phyloP scores from a whole-genome alignment of 768 basidiomycete species.

The Favolaschia claudopus region DNA sequence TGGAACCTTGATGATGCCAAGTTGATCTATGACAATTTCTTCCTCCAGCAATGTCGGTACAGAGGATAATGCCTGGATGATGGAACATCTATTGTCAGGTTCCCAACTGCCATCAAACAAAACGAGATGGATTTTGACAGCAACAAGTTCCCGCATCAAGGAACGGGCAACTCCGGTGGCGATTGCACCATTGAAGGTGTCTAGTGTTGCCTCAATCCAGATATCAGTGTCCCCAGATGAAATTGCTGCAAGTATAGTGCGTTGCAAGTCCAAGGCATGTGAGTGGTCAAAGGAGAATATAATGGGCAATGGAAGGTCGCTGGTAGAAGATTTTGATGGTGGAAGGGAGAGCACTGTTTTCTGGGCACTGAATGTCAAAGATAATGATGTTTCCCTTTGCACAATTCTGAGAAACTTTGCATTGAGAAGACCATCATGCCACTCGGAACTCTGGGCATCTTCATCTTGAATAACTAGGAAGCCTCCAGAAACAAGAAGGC shows the following conservation, averaged over 20 bases:
- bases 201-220: neutral
- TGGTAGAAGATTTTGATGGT: too few species aligned
- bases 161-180: conserved; percentile 1
- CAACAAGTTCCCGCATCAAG: neutral
- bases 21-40: neutral
- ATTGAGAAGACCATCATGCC: neutral
- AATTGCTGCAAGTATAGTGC: too few species aligned
- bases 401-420: neutral
- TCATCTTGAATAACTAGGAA: conserved; percentile 9
- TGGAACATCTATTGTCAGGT: neutral
- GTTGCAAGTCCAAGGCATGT: too few species aligned
- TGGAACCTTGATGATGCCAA: neutral
- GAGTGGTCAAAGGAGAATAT: too few species aligned
- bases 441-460: neutral
- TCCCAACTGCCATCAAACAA: neutral
- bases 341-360: too few species aligned
- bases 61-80: neutral
- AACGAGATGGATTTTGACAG: neutral
- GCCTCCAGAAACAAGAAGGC: conserved; percentile 12
- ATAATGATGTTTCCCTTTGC: conserved; percentile 2
- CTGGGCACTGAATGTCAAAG: too few species aligned
- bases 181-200: neutral
- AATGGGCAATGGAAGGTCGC: too few species aligned
- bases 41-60: neutral
- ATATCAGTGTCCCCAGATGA: too few species aligned